Evolutionary conservation across 2,329 filamentous ascomycete species (phyloP), one percentile per base, ranked within the genome.

Genomic region (Ascochyta clinopodiicola): DNA sequence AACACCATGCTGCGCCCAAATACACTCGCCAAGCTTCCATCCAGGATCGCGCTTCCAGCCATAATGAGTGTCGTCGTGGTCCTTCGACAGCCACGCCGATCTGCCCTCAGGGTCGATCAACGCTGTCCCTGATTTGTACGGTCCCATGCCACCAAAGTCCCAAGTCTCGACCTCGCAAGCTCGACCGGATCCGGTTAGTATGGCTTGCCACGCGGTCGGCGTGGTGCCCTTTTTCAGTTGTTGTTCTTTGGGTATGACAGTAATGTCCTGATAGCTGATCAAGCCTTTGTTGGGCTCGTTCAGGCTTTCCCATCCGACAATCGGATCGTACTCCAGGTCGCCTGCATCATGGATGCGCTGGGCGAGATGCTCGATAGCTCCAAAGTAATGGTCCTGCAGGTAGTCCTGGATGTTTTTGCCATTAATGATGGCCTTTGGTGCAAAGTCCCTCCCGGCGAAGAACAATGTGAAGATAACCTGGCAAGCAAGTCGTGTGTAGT

Each of bases 361-460:
- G 0, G 93, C 94, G 7, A 99, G 82, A 72, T 96, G 90, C 19
- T 84, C 86, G 63, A 90, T 90, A 17, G 96, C 92, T 29, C 80
- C 82, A 59, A 96, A 82, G 62, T 93, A 97, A 74, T 98, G 96
- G 29, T 85, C 83, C 72, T 96, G 92, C 12, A 99, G 81, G 71
- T 92, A 99, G 68, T 99, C 94, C 70, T 98, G 94, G 52, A 99
- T 98, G 71, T 99, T 99, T 71, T 92, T 82, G 36, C 92, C 92
- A 72, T 99, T 88, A 51, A 99, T 94, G 63, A 97, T 90, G 64
- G 94, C 96, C 70, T 96, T 97, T 3, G 96, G 96, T 1, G 95
- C 91, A 79, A 97, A 98, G 68, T 96, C 91, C 60, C 82, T 86
- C 32, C 95, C 95, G 8, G 84, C 93, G 74, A 96, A 99, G 79